phyloP scores from a whole-genome alignment of 164 flowering plant genomes.

The Stephania japonica region DNA sequence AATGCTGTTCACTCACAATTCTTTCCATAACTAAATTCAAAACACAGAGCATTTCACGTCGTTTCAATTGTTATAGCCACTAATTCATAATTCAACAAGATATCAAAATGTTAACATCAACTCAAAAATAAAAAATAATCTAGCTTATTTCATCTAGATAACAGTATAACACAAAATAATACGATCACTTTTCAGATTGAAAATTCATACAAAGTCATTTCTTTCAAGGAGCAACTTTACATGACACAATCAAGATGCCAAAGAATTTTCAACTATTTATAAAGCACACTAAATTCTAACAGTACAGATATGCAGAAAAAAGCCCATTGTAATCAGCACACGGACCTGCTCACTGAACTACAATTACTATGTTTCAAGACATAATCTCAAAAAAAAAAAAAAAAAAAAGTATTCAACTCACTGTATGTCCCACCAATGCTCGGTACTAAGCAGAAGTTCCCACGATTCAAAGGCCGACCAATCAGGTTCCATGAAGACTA shows the following conservation, averaged over 20 bases:
- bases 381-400: not conserved
- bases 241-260: not conserved
- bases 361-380: not conserved
- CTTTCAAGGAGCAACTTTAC: not conserved
- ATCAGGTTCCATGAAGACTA: not conserved
- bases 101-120: not conserved
- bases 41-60: not conserved
- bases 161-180: not conserved
- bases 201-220: not conserved
- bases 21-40: not conserved
- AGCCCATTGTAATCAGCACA: not conserved
- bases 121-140: not conserved
- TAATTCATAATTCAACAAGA: not conserved
- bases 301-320: not conserved
- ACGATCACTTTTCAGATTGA: not conserved
- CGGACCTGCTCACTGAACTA: not conserved
- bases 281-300: not conserved
- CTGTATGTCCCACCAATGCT: not conserved
- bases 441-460: not conserved
- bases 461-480: not conserved
- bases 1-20: not conserved
- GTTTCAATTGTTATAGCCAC: not conserved
- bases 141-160: not conserved
- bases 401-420: not conserved
- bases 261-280: not conserved